Percentiles rank a stretch among this genome's conserved stretches.
phyloP scores from a whole-genome alignment of 2,329 filamentous ascomycete genomes.

The Alternaria consortialis region DNA sequence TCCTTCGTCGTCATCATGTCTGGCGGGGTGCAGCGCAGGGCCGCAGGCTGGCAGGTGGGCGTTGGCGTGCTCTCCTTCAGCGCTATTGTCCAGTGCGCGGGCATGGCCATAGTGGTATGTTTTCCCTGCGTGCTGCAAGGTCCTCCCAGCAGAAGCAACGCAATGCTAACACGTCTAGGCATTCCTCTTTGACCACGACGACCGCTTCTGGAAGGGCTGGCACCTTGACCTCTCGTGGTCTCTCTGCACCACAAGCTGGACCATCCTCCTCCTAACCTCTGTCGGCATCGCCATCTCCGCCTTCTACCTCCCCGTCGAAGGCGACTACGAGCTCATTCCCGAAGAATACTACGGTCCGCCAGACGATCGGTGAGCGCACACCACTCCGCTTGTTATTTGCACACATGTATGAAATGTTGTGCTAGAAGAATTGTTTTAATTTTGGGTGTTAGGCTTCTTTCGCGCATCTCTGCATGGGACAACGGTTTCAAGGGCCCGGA shows the following conservation, averaged over 20 bases:
- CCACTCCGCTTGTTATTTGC: background rate
- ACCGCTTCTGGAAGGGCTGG: conserved; percentile 86
- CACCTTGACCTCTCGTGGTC: conserved; percentile 80
- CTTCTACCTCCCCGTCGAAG: conserved; percentile 77
- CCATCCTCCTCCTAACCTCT: conserved; percentile 61
- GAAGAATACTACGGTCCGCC: conserved; percentile 39
- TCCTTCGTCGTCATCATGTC: conserved; percentile 78
- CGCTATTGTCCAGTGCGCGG: conserved; percentile 74
- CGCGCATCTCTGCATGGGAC: conserved; percentile 47
- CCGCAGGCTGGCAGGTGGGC: conserved; percentile 83
- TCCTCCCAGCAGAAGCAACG: background rate
- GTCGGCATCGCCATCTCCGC: conserved; percentile 71
- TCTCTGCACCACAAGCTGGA: conserved; percentile 70
- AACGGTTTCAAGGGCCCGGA: conserved; percentile 41
- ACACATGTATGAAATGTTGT: conserved; percentile 3
- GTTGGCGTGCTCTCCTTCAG: conserved; percentile 71
- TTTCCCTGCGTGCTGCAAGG: conserved; percentile 3
- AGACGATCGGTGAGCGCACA: conserved; percentile 45
- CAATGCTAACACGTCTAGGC: conserved; percentile 62
- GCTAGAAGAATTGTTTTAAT: conserved; percentile 30
- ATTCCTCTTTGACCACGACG: conserved; percentile 83
- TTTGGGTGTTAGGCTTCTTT: conserved; percentile 37
- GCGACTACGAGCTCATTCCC: conserved; percentile 83
- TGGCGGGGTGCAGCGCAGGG: conserved; percentile 81
- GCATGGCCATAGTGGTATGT: conserved; percentile 84